These are phyloP conservation scores for Moniliella sp. DNA, from an alignment of 1,284 basidiomycete genomes.

Conservation along the genomic window DNA sequence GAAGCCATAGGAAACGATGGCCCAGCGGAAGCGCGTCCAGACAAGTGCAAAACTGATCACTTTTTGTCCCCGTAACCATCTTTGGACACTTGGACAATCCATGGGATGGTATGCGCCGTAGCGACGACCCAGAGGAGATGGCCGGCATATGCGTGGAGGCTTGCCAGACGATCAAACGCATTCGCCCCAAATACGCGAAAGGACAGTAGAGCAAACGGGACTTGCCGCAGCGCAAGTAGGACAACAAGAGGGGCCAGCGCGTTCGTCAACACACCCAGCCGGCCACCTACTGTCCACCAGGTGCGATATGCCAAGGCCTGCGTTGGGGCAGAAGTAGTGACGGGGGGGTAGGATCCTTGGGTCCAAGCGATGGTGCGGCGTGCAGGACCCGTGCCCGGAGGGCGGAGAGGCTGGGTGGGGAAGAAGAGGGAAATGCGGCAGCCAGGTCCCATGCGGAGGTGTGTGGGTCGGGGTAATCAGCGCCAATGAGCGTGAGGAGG, in stretches of 20 bases:
- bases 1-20: slow-evolving; percentile 50
- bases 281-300: slow-evolving; percentile 54
- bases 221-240: slow-evolving; percentile 55
- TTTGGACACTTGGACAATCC: slow-evolving; percentile 50
- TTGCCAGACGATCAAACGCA: slow-evolving; percentile 54
- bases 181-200: slow-evolving; percentile 47
- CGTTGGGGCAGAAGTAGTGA: slow-evolving; percentile 33
- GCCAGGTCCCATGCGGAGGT: slow-evolving; percentile 27
- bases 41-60: slow-evolving; percentile 45
- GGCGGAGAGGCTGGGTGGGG: slow-evolving; percentile 5
- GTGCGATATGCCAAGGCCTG: slow-evolving; percentile 49
- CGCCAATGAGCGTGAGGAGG: slow-evolving; percentile 41
- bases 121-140: slow-evolving; percentile 53
- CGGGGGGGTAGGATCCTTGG: slow-evolving; percentile 11
- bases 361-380: slow-evolving; percentile 14
- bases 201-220: slow-evolving; percentile 60
- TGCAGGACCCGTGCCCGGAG: slow-evolving; percentile 4
- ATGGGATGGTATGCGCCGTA: slow-evolving; percentile 49
- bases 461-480: slow-evolving; percentile 51
- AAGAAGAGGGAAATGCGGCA: background rate
- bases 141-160: slow-evolving; percentile 52
- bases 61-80: slow-evolving; percentile 41
- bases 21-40: slow-evolving; percentile 52
- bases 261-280: slow-evolving; percentile 56
- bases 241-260: slow-evolving; percentile 55